A percentile compares a stretch with the other conserved stretches of the same genome.
Conservation (phyloP, 352 stramenopile species). For the Blastocystis sp. region DNA sequence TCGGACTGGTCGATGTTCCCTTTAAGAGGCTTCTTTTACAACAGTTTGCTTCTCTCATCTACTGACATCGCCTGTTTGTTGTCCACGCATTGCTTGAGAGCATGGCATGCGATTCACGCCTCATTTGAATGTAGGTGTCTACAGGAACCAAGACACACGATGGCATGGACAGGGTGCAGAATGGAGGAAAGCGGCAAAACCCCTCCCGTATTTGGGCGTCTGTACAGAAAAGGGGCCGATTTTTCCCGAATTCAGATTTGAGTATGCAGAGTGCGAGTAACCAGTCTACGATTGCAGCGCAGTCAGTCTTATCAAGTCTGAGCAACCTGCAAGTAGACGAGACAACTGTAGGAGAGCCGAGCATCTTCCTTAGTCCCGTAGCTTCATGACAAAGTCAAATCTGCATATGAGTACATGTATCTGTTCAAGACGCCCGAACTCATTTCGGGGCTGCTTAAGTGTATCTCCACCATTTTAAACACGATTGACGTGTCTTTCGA, state of each 20-base stretch:
- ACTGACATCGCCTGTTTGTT: constrained; percentile 3
- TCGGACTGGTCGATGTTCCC: not conserved
- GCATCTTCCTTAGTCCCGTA: not conserved
- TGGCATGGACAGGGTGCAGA: too few species aligned
- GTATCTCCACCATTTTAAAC: constrained; percentile 34
- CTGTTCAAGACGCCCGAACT: constrained; percentile 40
- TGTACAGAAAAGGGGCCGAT: not conserved
- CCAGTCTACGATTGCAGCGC: constrained; percentile 7
- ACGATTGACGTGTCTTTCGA: constrained; percentile 13
- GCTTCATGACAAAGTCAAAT: constrained; percentile 54
- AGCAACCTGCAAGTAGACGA: constrained; percentile 52
- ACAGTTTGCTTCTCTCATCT: not conserved
- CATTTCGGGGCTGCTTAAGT: constrained; percentile 26
- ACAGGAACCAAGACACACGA: too few species aligned
- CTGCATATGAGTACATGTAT: constrained; percentile 65
- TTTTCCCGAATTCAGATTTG: not conserved
- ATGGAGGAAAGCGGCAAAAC: too few species aligned
- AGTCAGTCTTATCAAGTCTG: constrained; percentile 41
- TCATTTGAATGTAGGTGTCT: too few species aligned
- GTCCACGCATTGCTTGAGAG: not conserved
- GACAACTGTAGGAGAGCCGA: not conserved
- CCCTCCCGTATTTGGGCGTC: too few species aligned
- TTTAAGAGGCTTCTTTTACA: not conserved
- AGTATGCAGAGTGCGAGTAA: not conserved
- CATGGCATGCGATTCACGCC: too few species aligned